Base-by-base conservation (phyloP, 108 stramenopile genomes). In the Skeletonema menzelii region DNA sequence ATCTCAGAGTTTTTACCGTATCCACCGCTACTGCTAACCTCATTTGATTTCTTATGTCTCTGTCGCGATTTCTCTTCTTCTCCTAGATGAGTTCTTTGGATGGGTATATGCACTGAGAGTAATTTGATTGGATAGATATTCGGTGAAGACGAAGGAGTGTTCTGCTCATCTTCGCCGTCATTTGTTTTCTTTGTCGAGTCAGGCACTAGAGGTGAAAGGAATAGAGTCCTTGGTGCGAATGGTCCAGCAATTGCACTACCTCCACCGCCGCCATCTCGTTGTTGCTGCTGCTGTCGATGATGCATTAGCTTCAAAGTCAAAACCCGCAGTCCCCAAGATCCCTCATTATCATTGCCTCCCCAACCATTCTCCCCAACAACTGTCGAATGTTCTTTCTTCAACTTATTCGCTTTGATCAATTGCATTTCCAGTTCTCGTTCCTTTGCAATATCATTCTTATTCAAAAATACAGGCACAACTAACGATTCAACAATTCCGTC, bases 401-500 rank as follows among this genome's bases (percentile, higher is more conserved):
- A 53, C 67, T 69, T 56, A 6, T 69, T 56, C 5, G 31, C 49
- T 55, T 56, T 49, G 22, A 53, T 53, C 6, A 53, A 5, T 26
- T 56, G 14, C 31, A 17, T 3, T 37, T 61, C 75, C 66, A 66
- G 11, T 8, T 65, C 46, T 57, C 11, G 60, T 19, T 79, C 78
- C n/a, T 64, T 27, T 17, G 24, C 0, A 0, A 69, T 72, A n/a
- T 82, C 72, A 14, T 53, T 20, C 14, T 56, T 35, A 22, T 58
- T 82, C 27, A 59, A 2, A 62, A 67, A 65, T 8, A 53, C 73
- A 8, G 83, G 80, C 22, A 88, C 69, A 3, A 85, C 91, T 69
- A 95, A 42, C 13, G 91, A 87, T 67, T 95, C 94, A 14, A 83
- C 67, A n/a, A 73, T 72, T 15, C 91, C 94, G 79, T 92, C 91